A percentile compares a stretch with the other conserved stretches of the same genome.
phyloP scores from a whole-genome alignment of 352 stramenopile species.

The Phytopythium aichiense region DNA sequence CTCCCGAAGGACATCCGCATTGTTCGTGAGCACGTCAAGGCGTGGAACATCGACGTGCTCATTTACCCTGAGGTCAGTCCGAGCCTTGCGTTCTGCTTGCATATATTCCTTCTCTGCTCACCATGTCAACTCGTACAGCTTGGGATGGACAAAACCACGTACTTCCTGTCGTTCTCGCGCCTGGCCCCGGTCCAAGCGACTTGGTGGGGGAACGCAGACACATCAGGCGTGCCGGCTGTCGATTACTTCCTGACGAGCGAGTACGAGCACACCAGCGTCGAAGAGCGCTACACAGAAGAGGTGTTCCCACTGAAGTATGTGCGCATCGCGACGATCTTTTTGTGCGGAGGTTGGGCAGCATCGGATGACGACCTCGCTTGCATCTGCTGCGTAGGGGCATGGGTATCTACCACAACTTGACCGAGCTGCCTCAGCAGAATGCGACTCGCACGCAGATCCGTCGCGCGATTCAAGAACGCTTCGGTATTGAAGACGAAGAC shows the following conservation, averaged over 20 bases:
- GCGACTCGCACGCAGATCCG: conserved; percentile 41
- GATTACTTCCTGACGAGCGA: conserved; percentile 71
- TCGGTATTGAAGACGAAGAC: conserved; percentile 31
- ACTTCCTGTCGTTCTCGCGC: conserved; percentile 62
- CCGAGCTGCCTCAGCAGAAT: conserved; percentile 31
- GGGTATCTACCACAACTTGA: conserved; percentile 57
- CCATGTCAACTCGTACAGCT: conserved; percentile 24
- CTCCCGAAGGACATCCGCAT: conserved; percentile 46
- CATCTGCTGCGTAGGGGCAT: conserved; percentile 35
- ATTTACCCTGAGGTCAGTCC: conserved; percentile 62
- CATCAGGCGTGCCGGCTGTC: conserved; percentile 55
- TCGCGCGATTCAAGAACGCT: conserved; percentile 45
- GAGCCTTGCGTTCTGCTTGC: background rate
- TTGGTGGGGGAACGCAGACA: conserved; percentile 79
- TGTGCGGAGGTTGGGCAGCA: background rate
- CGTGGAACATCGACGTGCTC: conserved; percentile 54
- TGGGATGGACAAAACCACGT: conserved; percentile 76
- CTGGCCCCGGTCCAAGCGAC: conserved; percentile 64
- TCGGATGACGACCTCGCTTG: too few relatives aligned
- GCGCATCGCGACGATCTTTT: background rate
- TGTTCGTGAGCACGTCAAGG: conserved; percentile 42
- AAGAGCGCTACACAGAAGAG: conserved; percentile 55
- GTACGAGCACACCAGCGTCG: conserved; percentile 43
- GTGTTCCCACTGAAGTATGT: conserved; percentile 19
- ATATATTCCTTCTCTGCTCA: background rate